Evolutionary conservation across 805 yeast species (phyloP), one percentile per base, ranked within the genome.

Genomic region (Candida golubevii): DNA sequence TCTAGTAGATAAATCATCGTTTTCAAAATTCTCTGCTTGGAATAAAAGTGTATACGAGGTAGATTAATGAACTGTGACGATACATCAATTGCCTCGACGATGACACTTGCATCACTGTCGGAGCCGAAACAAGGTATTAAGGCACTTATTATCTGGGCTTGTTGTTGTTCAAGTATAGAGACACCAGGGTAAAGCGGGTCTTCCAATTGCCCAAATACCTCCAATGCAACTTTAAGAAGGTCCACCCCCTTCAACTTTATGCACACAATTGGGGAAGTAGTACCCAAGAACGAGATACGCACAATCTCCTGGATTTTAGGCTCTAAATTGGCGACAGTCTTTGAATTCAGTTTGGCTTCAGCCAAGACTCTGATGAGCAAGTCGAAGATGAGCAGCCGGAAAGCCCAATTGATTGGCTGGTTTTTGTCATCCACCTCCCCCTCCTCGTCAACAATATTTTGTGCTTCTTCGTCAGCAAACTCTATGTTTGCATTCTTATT

Each of bases 71-170:
- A 82, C 44, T 81, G 82, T 0, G 96, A 89, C 32, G 86, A 79
- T 1, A 89, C 85, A 34, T 78, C 78, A 31, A 91, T 77, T 0
- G 97, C 96, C 42, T 77, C 78, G 18, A 86, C 78, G 1, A 91
- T 89, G 1, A 88, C 75, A 32, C 77, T 76, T 1, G 95, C 79
- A 10, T 84, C 82, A 45, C 89, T 82, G 14, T 82, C 90, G 3
- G 75, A 69, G 30, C 75, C 76, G 65, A 93, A 91, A 9, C 95
- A 88, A 0, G 97, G 96, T 39, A 88, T 77, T 44, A 91, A 71
- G 0, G 98, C 95, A 46, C 96, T 83, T 8, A 87, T 83, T 8
- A 93, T 87, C 55, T 88, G 97, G 0, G 98, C 98, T 56, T 93
- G 97, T 57, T 86, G 96, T 63, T 90, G 97, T 52, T 87, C 96